Percentiles rank a stretch among this genome's conserved stretches.
Conservation (phyloP, 352 stramenopile species). For the Phytophthora citrophthora region DNA sequence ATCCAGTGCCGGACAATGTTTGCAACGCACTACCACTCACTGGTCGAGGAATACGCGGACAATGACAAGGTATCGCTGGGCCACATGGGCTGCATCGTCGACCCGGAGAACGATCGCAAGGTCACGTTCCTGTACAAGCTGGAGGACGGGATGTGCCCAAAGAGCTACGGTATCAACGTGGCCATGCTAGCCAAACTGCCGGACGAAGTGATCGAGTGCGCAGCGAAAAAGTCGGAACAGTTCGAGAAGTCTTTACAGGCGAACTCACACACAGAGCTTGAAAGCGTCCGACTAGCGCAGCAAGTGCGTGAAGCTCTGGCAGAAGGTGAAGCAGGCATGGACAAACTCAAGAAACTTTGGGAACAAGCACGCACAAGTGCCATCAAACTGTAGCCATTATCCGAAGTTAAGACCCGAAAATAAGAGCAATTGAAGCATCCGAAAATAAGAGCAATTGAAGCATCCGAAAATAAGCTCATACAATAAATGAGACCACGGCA, state of each 20-base stretch:
- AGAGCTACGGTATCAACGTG: slow-evolving; percentile 99
- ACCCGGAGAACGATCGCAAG: slow-evolving; percentile 87
- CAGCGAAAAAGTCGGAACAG: slow-evolving; percentile 89
- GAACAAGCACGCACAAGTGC: slow-evolving; percentile 29
- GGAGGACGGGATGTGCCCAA: slow-evolving; percentile 95
- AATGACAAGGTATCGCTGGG: slow-evolving; percentile 69
- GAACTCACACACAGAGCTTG: slow-evolving; percentile 35
- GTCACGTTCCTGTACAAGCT: slow-evolving; percentile 99
- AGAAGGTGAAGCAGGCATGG: slow-evolving; percentile 39
- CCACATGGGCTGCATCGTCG: slow-evolving; percentile 87
- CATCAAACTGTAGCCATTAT: slow-evolving; percentile 20
- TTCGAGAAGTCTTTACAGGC: slow-evolving; percentile 86
- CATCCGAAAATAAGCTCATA: slow-evolving; percentile 17
- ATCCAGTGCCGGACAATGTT: slow-evolving; percentile 97
- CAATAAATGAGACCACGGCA: too few species aligned
- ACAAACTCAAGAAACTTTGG: slow-evolving; percentile 43
- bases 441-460: slow-evolving; percentile 11
- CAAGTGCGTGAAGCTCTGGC: slow-evolving; percentile 33
- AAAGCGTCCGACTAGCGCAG: slow-evolving; percentile 28
- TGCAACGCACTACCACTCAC: slow-evolving; percentile 98
- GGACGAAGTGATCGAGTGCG: slow-evolving; percentile 93
- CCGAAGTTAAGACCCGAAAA: slow-evolving; percentile 22
- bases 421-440: neutral
- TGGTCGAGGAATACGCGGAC: slow-evolving; percentile 88
- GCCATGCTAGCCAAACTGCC: slow-evolving; percentile 97